Conservation (phyloP, 176 grass and related monocot genomes). For the Rhynchospora pubera region DNA sequence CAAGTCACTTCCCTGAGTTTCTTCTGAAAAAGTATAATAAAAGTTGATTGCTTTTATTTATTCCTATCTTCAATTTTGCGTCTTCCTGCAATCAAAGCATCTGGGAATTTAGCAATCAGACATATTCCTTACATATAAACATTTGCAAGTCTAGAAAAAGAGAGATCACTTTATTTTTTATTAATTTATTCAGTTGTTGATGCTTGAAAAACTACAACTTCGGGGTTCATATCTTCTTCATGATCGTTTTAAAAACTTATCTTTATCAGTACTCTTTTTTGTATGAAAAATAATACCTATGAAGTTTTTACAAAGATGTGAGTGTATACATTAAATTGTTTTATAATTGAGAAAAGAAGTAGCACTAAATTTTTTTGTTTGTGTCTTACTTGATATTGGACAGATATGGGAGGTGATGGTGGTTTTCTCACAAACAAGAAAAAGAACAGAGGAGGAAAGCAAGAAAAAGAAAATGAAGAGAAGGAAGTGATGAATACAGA, state of each 20-base stretch:
- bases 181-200: not conserved
- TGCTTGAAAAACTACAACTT: not conserved
- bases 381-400: not conserved
- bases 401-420: slow-evolving; percentile 5
- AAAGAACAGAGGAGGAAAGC: slow-evolving; percentile 1
- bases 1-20: not conserved
- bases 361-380: not conserved
- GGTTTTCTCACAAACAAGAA: not conserved
- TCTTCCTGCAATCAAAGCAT: not conserved
- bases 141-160: not conserved
- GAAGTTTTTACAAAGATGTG: not conserved
- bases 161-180: not conserved
- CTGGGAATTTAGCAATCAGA: not conserved
- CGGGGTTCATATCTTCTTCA: not conserved
- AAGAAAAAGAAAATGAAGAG: slow-evolving; percentile 27
- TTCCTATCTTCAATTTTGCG: not conserved
- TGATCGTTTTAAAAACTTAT: not conserved
- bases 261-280: not conserved
- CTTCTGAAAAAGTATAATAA: not conserved
- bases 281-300: not conserved
- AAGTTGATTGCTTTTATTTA: not conserved
- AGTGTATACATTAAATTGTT: not conserved
- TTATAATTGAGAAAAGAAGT: not conserved
- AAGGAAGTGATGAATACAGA: not conserved
- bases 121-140: not conserved